Evolutionary conservation across 345 rosid genomes (phyloP), one percentile per base, ranked within the genome.

Genomic region (Cardamine chenopodiifolia): DNA sequence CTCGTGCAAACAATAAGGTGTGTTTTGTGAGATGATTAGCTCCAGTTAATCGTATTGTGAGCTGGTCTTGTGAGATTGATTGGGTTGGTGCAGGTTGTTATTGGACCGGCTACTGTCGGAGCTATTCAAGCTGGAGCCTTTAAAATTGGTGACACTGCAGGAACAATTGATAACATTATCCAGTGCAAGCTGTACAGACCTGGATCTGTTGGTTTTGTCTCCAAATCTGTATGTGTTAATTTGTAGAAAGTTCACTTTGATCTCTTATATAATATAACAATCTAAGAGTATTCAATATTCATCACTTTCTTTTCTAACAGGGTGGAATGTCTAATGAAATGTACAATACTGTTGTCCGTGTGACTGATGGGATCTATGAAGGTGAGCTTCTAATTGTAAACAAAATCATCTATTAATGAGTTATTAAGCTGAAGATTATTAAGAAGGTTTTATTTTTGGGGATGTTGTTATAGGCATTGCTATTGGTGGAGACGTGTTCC

Each of bases 291-390:
- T 2, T 26, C 28, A 26, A 26, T 29, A 56, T 37, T 55, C n/a
- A 47, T 37, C 12, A 35, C 47, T 77, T 63, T 37, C 8, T n/a
- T 50, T 40, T 19, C 7, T 19, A 6, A 67, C 82, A 95, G 99
- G 99, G 98, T 76, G 99, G 99, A 57, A 95, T 92, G 99, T 95
- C 98, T 18, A 95, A 95, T 82, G 99, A 95, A 79, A 79, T 95
- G 82, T 95, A 95, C 88, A 95, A 85, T 62, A 81, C 96, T 9
- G 82, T 92, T 81, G 94, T 92, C 37, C 97, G 99, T 71, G 98
- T 95, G 59, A 90, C 98, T 3, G 97, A 95, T 84, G 99, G 98
- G 72, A 89, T 92, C 78, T 92, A 87, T 68, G 99, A 92, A 90
- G 98, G 99, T 90, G 81, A 59, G 74, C 29, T 53, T 62, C 19